Base-by-base conservation (phyloP, 495 filamentous ascomycete species). In the Platismatia glauca region DNA sequence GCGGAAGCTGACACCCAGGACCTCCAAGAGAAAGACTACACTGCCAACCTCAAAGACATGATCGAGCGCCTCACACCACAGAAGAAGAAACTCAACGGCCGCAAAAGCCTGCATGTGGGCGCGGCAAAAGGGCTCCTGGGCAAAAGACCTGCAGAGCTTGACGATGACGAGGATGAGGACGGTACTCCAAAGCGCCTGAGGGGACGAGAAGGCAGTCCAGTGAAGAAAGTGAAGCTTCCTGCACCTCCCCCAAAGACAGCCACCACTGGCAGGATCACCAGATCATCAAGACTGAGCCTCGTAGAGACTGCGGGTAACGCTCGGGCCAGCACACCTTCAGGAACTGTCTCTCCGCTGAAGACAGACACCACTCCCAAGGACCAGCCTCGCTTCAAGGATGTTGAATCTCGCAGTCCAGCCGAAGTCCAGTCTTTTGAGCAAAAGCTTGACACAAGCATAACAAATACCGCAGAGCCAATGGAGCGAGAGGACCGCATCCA, bases 11-110 rank as follows among this genome's bases (percentile, higher is more conserved):
- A 78, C 60, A 73, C 69, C 15, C 76, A 80, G 35, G 73, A 75
- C 20, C 75, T 79, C 39, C 80, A 78, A 15, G 81, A 84, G 22
- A 77, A 78, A 37, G 87, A 89, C 61, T 76, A 75, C 1, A 88
- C 86, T 3, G 71, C 82, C 35, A 88, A 77, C 63, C 70, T 92
- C 53, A 89, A 82, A 70, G 86, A 89, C 62, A 86, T 89, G 84
- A 92, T 92, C 46, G 81, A 86, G 60, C 87, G 82, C 55, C 77
- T 92, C 52, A 89, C 84, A 7, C 89, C 89, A 3, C 90, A 90
- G 76, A 90, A 90, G 71, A 83, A 79, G 60, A 79, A 77, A 33
- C 59, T 89, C 1, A 82, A 81, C 31, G 82, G 81, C 27, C 85
- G 88, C 27, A 92, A 92, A 72, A 92, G 89, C 69, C 75, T 92